These are phyloP conservation scores for Lasiosphaeriaceae sp. DNA, from an alignment of 495 filamentous ascomycete genomes.

Conservation along the genomic window DNA sequence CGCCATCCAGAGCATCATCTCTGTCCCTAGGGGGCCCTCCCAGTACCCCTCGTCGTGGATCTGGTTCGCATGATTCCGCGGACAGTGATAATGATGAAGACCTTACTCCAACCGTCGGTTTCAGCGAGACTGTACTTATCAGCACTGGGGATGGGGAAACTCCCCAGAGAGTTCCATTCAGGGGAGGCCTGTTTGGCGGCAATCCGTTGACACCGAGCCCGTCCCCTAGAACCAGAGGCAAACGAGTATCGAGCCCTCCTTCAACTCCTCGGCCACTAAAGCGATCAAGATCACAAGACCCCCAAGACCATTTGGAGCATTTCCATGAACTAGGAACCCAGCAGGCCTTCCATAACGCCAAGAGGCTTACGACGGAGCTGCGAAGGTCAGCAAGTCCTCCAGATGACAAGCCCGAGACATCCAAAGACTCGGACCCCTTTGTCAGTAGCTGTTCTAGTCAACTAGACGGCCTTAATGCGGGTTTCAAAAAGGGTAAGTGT, in stretches of 20 bases:
- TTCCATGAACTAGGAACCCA: not conserved
- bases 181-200: not conserved
- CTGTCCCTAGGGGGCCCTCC: slow-evolving; percentile 7
- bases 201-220: slow-evolving; percentile 14
- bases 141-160: not conserved
- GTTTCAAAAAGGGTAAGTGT: not conserved
- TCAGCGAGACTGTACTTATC: slow-evolving; percentile 28
- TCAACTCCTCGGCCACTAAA: slow-evolving; percentile 12
- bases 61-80: not conserved
- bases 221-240: slow-evolving; percentile 12
- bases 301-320: not conserved
- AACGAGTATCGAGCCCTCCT: slow-evolving; percentile 11
- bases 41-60: not conserved
- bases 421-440: not conserved
- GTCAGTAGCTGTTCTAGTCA: not conserved
- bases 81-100: not conserved
- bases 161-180: not conserved
- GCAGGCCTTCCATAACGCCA: not conserved
- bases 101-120: slow-evolving; percentile 76
- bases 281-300: not conserved
- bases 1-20: slow-evolving; percentile 10
- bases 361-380: not conserved
- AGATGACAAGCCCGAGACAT: not conserved
- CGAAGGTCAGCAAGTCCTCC: not conserved
- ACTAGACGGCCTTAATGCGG: not conserved